Base-by-base conservation (phyloP, 139 green algal species). In the Ettlia oleoabundans region DNA sequence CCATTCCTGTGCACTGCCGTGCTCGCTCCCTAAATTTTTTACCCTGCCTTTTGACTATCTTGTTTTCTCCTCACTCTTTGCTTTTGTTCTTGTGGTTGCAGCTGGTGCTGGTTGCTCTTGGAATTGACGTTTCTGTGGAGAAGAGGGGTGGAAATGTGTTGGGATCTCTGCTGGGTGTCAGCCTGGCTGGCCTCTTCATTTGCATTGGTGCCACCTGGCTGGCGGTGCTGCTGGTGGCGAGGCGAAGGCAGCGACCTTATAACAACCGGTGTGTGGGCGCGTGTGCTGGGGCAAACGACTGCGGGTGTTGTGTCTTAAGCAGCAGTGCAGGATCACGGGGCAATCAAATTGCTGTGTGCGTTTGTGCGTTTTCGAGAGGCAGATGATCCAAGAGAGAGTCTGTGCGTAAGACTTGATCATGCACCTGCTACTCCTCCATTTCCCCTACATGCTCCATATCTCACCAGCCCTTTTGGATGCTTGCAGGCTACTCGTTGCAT, bases 101-200 rank as follows among this genome's bases (percentile, higher is more conserved):
- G 84, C 77, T 82, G 19, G 47, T 86, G 42, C 80, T 88, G 62
- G 68, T 68, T 24, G 73, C 83, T 6, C 42, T 88, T n/a, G 79
- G 72, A 0, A 61, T 86, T 4, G 73, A 83, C 58, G 79, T 86
- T 24, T 63, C 52, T 1, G 40, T 86, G 8, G 73, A 86, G 32
- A 85, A 82, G 76, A 51, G 21, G 51, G 80, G 28, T 15, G 33
- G 37, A n/a, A 35, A 47, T 32, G 35, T 47, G 65, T 13, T 72
- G 65, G 7, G 21, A 21, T 2, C 21, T 4, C 4, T 89, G 51
- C 78, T 89, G 42, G 71, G 79, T 9, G 35, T 69, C 65, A 83
- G 76, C 80, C 62, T 83, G 32, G 62, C 68, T 1, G 84, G 84
- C 43, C 47, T 88, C 61, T 24, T 78, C 3, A 18, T 86, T 3